These are phyloP conservation scores for Lodderomyces theae DNA, from an alignment of 1,139 yeast genomes.

Conservation along the genomic window DNA sequence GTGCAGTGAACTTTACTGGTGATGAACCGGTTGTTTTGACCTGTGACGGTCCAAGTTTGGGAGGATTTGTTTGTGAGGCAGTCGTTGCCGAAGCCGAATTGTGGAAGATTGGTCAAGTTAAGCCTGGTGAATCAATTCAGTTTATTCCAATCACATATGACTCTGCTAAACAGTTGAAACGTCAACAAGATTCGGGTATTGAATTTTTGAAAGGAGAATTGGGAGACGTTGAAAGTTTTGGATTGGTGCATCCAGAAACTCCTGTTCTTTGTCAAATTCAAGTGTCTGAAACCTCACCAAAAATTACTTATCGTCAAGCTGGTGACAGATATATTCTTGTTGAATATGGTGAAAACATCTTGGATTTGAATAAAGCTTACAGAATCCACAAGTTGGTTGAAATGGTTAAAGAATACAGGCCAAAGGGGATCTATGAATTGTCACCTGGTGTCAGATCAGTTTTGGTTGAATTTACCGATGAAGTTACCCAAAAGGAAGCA, in stretches of 20 bases:
- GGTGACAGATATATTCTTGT: constrained; percentile 91
- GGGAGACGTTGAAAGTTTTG: constrained; percentile 23
- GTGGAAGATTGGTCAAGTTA: constrained; percentile 98
- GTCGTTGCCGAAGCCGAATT: constrained; percentile 93
- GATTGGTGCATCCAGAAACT: constrained; percentile 45
- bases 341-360: constrained; percentile 85
- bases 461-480: constrained; percentile 74
- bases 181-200: constrained; percentile 55
- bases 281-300: constrained; percentile 55
- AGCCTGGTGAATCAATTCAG: constrained; percentile 83
- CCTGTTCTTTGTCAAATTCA: constrained; percentile 59
- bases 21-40: constrained; percentile 97
- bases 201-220: constrained; percentile 41
- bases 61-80: constrained; percentile 96
- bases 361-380: constrained; percentile 84
- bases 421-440: constrained; percentile 87
- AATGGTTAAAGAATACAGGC: constrained; percentile 60
- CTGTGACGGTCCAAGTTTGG: constrained; percentile 95
- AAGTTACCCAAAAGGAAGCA: constrained; percentile 58
- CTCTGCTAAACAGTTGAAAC: constrained; percentile 63
- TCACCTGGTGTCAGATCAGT: constrained; percentile 97
- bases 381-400: constrained; percentile 81
- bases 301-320: constrained; percentile 87
- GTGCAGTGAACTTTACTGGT: constrained; percentile 96
- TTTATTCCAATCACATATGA: constrained; percentile 76